Base-by-base conservation (phyloP, 352 stramenopile species). In the Plasmopara viticola region DNA sequence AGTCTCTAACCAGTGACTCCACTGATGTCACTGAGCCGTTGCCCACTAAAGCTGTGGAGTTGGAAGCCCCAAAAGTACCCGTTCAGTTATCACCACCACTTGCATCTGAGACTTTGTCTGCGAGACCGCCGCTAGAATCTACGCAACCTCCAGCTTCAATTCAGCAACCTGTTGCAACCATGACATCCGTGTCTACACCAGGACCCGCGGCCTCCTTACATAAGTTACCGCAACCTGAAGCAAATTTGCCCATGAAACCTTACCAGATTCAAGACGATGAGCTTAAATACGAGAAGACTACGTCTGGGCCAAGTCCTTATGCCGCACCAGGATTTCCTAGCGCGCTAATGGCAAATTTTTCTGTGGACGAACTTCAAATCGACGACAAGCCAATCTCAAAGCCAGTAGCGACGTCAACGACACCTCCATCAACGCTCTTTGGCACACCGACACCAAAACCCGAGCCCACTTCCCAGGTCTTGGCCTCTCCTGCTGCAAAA, bases 331-430 rank as follows among this genome's bases (percentile, higher is more conserved):
- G 64, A 42, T 72, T 72, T 35, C 64, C 64, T n/a, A 69, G 60
- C 14, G 64, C 60, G 25, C 54, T 72, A 18, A 48, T 68, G 48
- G 64, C 66, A 38, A 76, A 76, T 44, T 76, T 76, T 39, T 76
- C 67, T 14, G 66, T 73, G 67, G 67, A 76, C n/a, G 67, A 76
- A 31, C 57, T 76, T 34, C 30, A 53, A 28, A 39, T 76, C 15
- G 57, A 62, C 25, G 63, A 73, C 43, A 58, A 65, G 34, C 56
- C 46, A 17, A 63, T 50, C 42, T 48, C 46, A 10, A 65, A 49
- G 48, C 40, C 63, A 44, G 49, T 30, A 29, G 31, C 53, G 12
- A 44, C 39, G 17, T 60, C 56, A 17, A 52, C 42, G 25, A 45
- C 62, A n/a, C 46, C 66, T 1, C 41, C 60, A 18, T 62, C 55